A percentile compares a stretch with the other conserved stretches of the same genome.
Evolutionary conservation across 2,329 filamentous ascomycete species (phyloP).

Genomic region (Hortaea sp.): DNA sequence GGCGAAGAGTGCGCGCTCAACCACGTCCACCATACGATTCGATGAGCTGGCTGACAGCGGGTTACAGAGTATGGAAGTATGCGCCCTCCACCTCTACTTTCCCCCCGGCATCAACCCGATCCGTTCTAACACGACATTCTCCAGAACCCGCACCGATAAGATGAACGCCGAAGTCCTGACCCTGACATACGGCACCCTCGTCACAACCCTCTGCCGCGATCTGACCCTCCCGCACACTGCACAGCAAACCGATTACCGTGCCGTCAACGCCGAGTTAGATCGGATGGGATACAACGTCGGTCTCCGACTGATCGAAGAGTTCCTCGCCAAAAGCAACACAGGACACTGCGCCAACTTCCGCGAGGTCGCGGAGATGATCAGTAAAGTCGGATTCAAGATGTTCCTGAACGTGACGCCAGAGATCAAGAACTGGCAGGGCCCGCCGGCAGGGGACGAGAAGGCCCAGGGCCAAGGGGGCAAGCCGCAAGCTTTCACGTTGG

Average conservation of each 20-base stretch:
- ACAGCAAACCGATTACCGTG: slow-evolving; percentile 73
- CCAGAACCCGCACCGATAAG: slow-evolving; percentile 87
- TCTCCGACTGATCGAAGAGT: slow-evolving; percentile 90
- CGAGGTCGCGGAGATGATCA: slow-evolving; percentile 94
- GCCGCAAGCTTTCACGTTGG: slow-evolving; percentile 59
- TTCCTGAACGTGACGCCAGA: slow-evolving; percentile 94
- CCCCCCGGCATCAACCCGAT: background rate
- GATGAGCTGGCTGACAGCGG: slow-evolving; percentile 24
- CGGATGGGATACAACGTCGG: slow-evolving; percentile 99
- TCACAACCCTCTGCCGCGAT: slow-evolving; percentile 92
- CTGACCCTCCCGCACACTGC: slow-evolving; percentile 39
- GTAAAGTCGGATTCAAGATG: slow-evolving; percentile 98
- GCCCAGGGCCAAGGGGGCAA: background rate
- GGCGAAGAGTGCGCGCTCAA: slow-evolving; percentile 60
- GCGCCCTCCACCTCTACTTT: background rate
- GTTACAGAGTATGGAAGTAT: slow-evolving; percentile 80
- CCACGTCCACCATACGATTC: slow-evolving; percentile 10
- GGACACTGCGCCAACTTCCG: slow-evolving; percentile 85
- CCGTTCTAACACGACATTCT: background rate
- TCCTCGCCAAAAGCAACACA: slow-evolving; percentile 87
- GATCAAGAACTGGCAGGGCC: slow-evolving; percentile 80
- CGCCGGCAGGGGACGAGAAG: slow-evolving; percentile 71
- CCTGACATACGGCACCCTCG: slow-evolving; percentile 94
- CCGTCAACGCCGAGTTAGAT: slow-evolving; percentile 96
- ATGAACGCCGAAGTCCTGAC: slow-evolving; percentile 97